These are phyloP conservation scores for Brasenia schreberi DNA, from an alignment of 164 flowering plant genomes.

Conservation along the genomic window DNA sequence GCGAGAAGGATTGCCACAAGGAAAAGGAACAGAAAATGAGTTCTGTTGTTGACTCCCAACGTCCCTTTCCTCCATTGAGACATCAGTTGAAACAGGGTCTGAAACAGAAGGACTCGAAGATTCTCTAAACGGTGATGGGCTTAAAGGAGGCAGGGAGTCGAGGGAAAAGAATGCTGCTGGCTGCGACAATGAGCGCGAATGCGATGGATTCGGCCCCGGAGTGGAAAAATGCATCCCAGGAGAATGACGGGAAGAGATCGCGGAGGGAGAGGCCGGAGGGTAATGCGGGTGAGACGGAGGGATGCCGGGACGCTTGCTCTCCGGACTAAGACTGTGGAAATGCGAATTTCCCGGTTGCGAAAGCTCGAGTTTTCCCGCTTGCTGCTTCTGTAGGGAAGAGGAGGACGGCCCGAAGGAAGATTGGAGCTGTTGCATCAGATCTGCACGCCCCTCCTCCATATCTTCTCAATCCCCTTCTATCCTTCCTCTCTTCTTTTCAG, in stretches of 20 bases:
- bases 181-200: constrained; percentile 84
- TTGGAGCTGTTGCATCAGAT: constrained; percentile 44
- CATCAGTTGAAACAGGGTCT: constrained; percentile 39
- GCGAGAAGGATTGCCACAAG: constrained; percentile 20
- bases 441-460: constrained; percentile 13
- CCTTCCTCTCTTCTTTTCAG: not conserved
- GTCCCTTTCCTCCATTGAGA: constrained; percentile 62
- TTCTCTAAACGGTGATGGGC: constrained; percentile 62
- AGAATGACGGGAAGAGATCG: constrained; percentile 18
- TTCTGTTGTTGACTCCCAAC: constrained; percentile 17
- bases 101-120: constrained; percentile 20
- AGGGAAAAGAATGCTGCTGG: constrained; percentile 55
- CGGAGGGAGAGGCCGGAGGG: constrained; percentile 33
- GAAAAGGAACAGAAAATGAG: constrained; percentile 16
- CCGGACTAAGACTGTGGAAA: constrained; percentile 31
- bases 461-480: constrained; percentile 38
- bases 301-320: constrained; percentile 47
- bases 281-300: constrained; percentile 84
- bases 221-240: constrained; percentile 27
- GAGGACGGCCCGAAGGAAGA: constrained; percentile 54
- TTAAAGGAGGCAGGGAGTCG: constrained; percentile 80
- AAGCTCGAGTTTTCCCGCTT: constrained; percentile 22
- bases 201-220: constrained; percentile 35
- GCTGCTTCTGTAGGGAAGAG: constrained; percentile 29
- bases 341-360: constrained; percentile 41